Evolutionary conservation across 1,284 basidiomycete genomes (phyloP), one percentile per base, ranked within the genome.

Genomic region (Kalmanozyma brasiliensis): DNA sequence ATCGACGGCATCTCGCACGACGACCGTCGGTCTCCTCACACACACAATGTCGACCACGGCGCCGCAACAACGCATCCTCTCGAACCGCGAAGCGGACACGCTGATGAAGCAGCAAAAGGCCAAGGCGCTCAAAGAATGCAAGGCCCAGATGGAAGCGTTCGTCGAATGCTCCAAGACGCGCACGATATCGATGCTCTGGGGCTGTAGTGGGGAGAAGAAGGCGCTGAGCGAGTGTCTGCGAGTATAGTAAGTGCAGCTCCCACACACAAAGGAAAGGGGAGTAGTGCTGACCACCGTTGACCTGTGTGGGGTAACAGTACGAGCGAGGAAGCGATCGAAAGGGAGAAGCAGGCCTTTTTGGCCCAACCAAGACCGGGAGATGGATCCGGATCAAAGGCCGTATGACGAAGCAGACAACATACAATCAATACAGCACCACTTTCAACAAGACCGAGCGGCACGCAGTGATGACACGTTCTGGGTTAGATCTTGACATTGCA

Each of bases 101-200:
- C 30, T 69, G 29, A 47, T 59, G 53, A 69, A 69, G 20, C 55
- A 62, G 37, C 59, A 63, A 40, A 69, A 69, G 20, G 60, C 66
- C 1, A 63, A 59, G 30, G 66, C 59, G 30, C 41, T 69, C 1
- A 32, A 51, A 13, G 51, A 63, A 30, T 69, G 66, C 29, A 40
- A 42, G 19, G 48, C 40, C 16, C 66, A 69, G 29, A 69, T 69
- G 66, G 55, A 69, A 33, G 51, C 47, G 1, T 69, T 69, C 40
- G 66, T 63, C 30, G 55, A 58, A 33, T 69, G 66, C 24, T 55
- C 59, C 30, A 59, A 51, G 34, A 58, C 66, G 2, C 49, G 66
- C 1, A 69, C 66, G 1, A 59, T 69, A 9, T 59, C 55, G 22
- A 69, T 69, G 56, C 45, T 63, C 9, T 69, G 66, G 66, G 38